These are phyloP conservation scores for Oryza australiensis DNA, from an alignment of 176 grass and related monocot species.

Conservation along the genomic window DNA sequence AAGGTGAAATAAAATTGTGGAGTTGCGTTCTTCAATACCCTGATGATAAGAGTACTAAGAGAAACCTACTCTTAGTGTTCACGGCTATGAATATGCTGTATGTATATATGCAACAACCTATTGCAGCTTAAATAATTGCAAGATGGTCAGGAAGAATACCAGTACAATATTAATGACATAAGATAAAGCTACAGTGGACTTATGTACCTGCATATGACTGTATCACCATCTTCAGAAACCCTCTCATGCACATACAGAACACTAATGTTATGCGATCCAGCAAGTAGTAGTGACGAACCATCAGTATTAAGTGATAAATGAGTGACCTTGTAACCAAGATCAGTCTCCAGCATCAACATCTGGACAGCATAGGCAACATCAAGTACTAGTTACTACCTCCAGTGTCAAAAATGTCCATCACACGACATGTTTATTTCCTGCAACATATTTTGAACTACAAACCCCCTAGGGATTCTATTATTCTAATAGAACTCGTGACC, in stretches of 20 bases:
- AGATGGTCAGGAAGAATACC: neutral
- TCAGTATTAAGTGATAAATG: conserved; percentile 72
- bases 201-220: conserved; percentile 69
- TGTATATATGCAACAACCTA: neutral
- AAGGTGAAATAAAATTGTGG: neutral
- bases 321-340: conserved; percentile 52
- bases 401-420: neutral
- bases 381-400: neutral
- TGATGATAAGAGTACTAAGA: neutral
- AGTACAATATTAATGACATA: neutral
- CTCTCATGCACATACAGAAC: conserved; percentile 72
- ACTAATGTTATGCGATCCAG: conserved; percentile 66
- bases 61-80: neutral
- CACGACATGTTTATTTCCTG: neutral
- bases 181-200: conserved; percentile 17
- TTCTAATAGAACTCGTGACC: neutral
- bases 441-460: conserved; percentile 17
- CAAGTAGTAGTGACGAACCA: conserved; percentile 71
- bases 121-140: conserved; percentile 10
- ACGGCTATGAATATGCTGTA: conserved; percentile 4
- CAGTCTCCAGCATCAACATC: conserved; percentile 60
- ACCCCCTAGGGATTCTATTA: neutral
- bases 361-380: conserved; percentile 30
- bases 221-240: conserved; percentile 65
- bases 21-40: conserved; percentile 7